Evolutionary conservation across 1,139 yeast genomes (phyloP), one percentile per base, ranked within the genome.

Genomic region (Pichia sp.): DNA sequence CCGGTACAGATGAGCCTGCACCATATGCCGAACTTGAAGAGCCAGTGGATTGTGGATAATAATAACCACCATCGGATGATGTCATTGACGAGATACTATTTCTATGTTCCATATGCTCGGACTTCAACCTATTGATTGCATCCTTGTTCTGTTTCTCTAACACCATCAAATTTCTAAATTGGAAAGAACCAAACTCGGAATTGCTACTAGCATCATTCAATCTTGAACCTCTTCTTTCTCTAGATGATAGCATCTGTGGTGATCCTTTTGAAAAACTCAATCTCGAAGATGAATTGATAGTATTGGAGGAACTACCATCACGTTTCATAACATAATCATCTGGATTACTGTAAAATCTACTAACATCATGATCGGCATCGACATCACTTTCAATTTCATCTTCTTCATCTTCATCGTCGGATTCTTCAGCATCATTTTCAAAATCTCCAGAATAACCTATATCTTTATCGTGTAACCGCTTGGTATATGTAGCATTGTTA

Each of bases 81-180:
- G 59, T 53, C 3, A 63, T 50, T 10, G 65, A 59, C 7, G 68
- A 61, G 4, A 65, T 49, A 46, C 67, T 62, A 33, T 55, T 59
- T 20, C 67, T 48, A 44, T 62, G 80, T 54, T 83, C 87, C 53
- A 83, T 57, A 66, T 88, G 96, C 62, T 93, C 98, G 40, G 76
- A 83, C 60, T 89, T 87, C 59, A 94, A 75, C 54, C 96, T 71
- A 60, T 87, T 87, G 51, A 94, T 88, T 15, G 88, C 91, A 66
- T 91, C 98, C 62, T 88, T 89, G 61, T 94, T 94, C 17, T 96
- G 98, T 60, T 86, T 87, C 58, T 93, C 99, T 53, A 94, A 73
- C 4, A 94, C 94, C 12, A 93, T 83, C 53, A 94, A 70, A 63
- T 94, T 94, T 57, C 96, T 76, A 67, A 88, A 94, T 52, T 88